Base-by-base conservation (phyloP, 1,284 basidiomycete species). In the Inonotus obliquus region DNA sequence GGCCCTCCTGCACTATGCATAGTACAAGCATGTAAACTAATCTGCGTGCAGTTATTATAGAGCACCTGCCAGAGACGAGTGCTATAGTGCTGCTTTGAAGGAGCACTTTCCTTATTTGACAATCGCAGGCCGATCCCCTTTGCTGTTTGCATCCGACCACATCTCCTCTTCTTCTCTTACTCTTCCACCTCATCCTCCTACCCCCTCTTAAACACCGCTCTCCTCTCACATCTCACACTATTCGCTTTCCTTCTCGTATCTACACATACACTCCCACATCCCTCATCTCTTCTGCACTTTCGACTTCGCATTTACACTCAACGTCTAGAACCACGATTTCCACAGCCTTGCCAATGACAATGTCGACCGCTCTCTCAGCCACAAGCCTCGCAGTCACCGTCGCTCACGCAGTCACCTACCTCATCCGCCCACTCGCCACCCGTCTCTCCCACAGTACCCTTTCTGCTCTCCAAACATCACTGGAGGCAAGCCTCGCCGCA, bases 51-150 rank as follows among this genome's bases (percentile, higher is more conserved):
- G n/a, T 53, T 62, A 67, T 62, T 53, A n/a, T n/a, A n/a, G n/a
- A 59, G 32, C 32, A 17, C 25, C 51, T 32, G 10, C 51, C 32
- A n/a, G 6, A 44, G 41, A 44, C 41, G 17, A 5, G 3, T 44
- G 41, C 17, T 44, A 17, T 7, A 7, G 41, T 32, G 32, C 32
- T 32, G 32, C 21, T 49, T 19, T 25, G 11, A 25, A n/a, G 47
- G 21, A 23, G 21, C n/a, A 23, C 9, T 57, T 61, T 66, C 68
- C 66, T 67, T 68, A 67, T 66, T 68, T 68, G 65, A 67, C 68
- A 73, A 84, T 89, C 87, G 87, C 87, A 79, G 86, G 83, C 79
- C 87, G 87, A 89, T 83, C 65, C 65, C 69, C 73, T 66, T 63
- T 52, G 41, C 29, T 68, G 72, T 66, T 63, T 52, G 47, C 38